Conservation (phyloP, 306 rosid genomes). For the Prosopis cineraria region DNA sequence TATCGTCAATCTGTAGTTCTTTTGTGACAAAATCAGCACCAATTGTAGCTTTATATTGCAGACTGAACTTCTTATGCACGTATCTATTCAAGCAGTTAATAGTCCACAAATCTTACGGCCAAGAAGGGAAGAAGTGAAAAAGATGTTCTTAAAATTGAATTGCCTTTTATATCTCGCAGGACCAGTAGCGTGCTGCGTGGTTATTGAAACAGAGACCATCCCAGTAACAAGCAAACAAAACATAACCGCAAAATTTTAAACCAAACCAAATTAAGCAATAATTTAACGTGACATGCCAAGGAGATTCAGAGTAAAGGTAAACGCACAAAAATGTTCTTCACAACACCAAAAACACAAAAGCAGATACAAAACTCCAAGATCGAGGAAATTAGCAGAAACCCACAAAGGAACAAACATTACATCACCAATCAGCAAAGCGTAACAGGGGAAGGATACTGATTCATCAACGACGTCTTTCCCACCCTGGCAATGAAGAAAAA, state of each 20-base stretch:
- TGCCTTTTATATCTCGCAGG: neutral
- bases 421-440: slow-evolving; percentile 9
- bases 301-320: neutral
- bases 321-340: neutral
- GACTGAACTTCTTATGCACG: slow-evolving; percentile 90
- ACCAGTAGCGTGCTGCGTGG: neutral
- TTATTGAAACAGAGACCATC: neutral
- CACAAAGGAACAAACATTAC: neutral
- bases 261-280: neutral
- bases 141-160: slow-evolving; percentile 1
- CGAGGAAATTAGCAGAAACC: neutral
- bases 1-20: slow-evolving; percentile 91
- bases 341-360: neutral
- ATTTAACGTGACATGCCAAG: neutral
- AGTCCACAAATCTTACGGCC: slow-evolving; percentile 31
- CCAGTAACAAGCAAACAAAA: neutral
- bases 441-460: slow-evolving; percentile 70
- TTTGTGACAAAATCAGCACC: slow-evolving; percentile 97
- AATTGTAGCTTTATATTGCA: slow-evolving; percentile 94
- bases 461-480: slow-evolving; percentile 96
- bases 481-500: slow-evolving; percentile 54
- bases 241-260: neutral
- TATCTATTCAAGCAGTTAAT: slow-evolving; percentile 61
- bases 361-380: neutral
- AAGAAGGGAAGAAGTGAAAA: neutral